Percentiles rank a stretch among this genome's conserved stretches.
phyloP scores from a whole-genome alignment of 176 grass and related monocot genomes.

The Areca catechu region DNA sequence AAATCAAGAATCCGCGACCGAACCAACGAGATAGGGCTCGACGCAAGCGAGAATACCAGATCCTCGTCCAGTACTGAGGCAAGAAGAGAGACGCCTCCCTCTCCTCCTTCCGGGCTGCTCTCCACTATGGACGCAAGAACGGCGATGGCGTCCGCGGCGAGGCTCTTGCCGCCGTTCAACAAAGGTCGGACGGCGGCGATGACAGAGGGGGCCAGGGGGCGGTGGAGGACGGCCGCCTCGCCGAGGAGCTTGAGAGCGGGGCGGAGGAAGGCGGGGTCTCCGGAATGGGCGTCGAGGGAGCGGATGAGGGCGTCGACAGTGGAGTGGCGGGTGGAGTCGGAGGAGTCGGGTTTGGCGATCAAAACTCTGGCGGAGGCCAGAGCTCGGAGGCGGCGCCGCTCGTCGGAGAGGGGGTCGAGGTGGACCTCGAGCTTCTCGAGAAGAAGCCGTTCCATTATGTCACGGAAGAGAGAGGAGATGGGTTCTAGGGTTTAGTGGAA shows the following conservation, averaged over 20 bases:
- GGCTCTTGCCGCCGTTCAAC: slow-evolving; percentile 12
- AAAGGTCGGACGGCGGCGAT: slow-evolving; percentile 20
- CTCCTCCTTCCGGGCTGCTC: slow-evolving; percentile 1
- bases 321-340: slow-evolving; percentile 13
- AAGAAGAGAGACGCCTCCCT: slow-evolving; percentile 9
- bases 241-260: slow-evolving; percentile 15
- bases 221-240: slow-evolving; percentile 2
- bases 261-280: slow-evolving; percentile 19
- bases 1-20: slow-evolving; percentile 34
- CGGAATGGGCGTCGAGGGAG: slow-evolving; percentile 5
- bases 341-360: not conserved
- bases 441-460: slow-evolving; percentile 7
- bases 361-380: slow-evolving; percentile 13
- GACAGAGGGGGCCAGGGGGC: slow-evolving; percentile 7
- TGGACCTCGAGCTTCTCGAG: slow-evolving; percentile 5
- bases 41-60: slow-evolving; percentile 26
- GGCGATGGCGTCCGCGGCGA: slow-evolving; percentile 20
- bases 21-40: slow-evolving; percentile 10
- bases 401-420: not conserved
- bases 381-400: not conserved
- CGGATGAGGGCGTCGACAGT: slow-evolving; percentile 16
- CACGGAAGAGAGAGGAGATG: not conserved
- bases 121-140: slow-evolving; percentile 11
- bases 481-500: not conserved
- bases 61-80: slow-evolving; percentile 21